Conservation (phyloP, 2,329 filamentous ascomycete species). For the Curvularia verruculosa region DNA sequence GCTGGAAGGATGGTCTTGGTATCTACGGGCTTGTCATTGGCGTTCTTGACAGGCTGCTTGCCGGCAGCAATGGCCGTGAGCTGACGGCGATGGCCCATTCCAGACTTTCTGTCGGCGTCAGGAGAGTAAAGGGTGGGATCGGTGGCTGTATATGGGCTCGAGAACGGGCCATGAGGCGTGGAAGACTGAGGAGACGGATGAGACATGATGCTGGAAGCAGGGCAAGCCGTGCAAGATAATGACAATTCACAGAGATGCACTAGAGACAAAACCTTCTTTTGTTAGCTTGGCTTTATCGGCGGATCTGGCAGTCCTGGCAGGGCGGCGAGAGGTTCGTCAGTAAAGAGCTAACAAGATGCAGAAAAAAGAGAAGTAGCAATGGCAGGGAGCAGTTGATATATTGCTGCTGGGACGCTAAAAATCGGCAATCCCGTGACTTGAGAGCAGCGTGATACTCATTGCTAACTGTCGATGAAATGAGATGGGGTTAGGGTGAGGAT, state of each 20-base stretch:
- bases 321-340: constrained; percentile 1
- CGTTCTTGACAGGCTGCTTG: constrained; percentile 10
- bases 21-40: constrained; percentile 11
- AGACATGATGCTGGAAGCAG: constrained; percentile 32
- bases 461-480: too few relatives aligned
- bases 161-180: constrained; percentile 26
- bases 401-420: neutral
- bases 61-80: constrained; percentile 18
- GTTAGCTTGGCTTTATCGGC: too few relatives aligned
- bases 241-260: constrained; percentile 24
- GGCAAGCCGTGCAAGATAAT: constrained; percentile 6
- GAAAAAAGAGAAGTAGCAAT: constrained; percentile 22
- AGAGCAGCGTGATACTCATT: too few relatives aligned
- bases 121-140: constrained; percentile 40
- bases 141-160: constrained; percentile 37
- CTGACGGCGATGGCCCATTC: constrained; percentile 21
- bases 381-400: constrained; percentile 20
- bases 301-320: too few relatives aligned
- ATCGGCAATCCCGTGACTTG: constrained; percentile 15
- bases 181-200: constrained; percentile 35
- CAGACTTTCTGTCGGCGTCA: constrained; percentile 27
- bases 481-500: neutral
- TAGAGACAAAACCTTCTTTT: constrained; percentile 13
- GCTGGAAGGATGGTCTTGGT: constrained; percentile 22
- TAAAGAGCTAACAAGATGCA: constrained; percentile 26